Evolutionary conservation across 805 yeast genomes (phyloP).

Genomic region (Saccharomycodes ludwigii): DNA sequence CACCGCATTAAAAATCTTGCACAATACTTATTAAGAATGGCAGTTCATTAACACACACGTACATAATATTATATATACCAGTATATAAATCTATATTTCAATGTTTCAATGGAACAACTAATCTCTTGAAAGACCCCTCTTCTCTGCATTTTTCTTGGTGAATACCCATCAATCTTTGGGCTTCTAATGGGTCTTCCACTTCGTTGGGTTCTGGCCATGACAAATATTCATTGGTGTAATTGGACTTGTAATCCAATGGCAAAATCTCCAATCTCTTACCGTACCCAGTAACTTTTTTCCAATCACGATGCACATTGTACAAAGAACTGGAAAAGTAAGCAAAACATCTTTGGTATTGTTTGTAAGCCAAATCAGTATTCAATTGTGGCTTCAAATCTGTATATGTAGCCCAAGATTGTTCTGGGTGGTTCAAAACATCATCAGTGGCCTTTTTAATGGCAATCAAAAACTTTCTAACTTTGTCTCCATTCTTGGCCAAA

Average conservation of each 20-base stretch:
- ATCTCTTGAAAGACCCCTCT: constrained; percentile 37
- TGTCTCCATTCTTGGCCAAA: constrained; percentile 33
- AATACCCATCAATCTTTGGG: constrained; percentile 33
- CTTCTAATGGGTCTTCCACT: constrained; percentile 33
- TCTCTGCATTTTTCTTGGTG: constrained; percentile 35
- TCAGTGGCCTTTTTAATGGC: constrained; percentile 43
- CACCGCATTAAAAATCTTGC: too few species aligned
- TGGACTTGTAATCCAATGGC: constrained; percentile 36
- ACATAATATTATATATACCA: too few species aligned
- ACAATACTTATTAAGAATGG: too few species aligned
- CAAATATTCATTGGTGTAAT: constrained; percentile 39
- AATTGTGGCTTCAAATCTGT: constrained; percentile 36
- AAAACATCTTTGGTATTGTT: constrained; percentile 40
- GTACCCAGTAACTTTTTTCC: constrained; percentile 43
- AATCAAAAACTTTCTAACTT: constrained; percentile 31
- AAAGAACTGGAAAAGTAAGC: constrained; percentile 42
- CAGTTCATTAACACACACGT: too few species aligned
- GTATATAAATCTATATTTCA: too few species aligned
- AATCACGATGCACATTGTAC: constrained; percentile 43
- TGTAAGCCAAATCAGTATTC: constrained; percentile 28
- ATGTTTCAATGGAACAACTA: constrained; percentile 24
- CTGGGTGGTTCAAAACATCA: constrained; percentile 31
- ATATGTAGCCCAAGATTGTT: constrained; percentile 34
- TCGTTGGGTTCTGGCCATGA: constrained; percentile 39
- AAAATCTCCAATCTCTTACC: constrained; percentile 42